Evolutionary conservation across 2,329 filamentous ascomycete species (phyloP).

Genomic region (Neofusicoccum parvum): DNA sequence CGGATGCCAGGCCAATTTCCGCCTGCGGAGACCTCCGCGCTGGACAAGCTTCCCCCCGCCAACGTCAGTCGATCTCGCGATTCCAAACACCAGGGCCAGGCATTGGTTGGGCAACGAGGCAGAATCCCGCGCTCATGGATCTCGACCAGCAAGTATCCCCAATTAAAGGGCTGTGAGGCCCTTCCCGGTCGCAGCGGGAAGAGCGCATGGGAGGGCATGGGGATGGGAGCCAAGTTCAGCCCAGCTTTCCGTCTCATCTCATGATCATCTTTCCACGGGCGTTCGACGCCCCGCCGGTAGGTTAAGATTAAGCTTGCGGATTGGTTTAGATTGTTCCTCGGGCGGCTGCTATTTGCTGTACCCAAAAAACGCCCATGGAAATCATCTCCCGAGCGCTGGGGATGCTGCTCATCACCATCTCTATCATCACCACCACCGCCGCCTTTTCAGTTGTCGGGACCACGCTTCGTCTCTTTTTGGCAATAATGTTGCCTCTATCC

Average conservation of each 20-base stretch:
- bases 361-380: not conserved
- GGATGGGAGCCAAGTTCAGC: not conserved
- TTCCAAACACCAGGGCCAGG: conserved; percentile 12
- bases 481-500: not conserved
- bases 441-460: not conserved
- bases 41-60: conserved; percentile 5
- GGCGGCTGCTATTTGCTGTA: not conserved
- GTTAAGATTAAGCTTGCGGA: not conserved
- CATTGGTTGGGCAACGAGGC: not conserved
- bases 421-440: not conserved
- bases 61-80: conserved; percentile 7
- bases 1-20: not conserved
- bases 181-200: not conserved
- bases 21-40: not conserved
- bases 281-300: not conserved
- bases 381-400: conserved; percentile 8
- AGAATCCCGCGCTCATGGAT: not conserved
- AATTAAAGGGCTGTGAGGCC: not conserved
- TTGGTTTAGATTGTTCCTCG: not conserved
- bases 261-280: not conserved
- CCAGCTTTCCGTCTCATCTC: not conserved
- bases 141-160: conserved; percentile 3
- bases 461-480: not conserved
- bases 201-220: not conserved
- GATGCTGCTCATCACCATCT: not conserved